Conservation (phyloP, 192 early-diverging fungal genomes). For the Spizellomyces sp. region DNA sequence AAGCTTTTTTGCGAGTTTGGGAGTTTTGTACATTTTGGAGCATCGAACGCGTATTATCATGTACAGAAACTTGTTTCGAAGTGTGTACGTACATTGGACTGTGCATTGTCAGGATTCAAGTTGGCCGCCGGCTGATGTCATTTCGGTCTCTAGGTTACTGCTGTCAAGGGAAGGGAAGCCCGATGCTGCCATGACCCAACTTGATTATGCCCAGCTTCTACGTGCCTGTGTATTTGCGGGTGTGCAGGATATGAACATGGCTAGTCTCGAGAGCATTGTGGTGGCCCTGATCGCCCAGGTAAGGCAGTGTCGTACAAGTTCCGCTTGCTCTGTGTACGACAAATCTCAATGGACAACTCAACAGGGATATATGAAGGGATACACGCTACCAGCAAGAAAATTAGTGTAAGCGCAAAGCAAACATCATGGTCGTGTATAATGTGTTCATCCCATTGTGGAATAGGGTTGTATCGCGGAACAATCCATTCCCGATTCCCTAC, state of each 20-base stretch:
- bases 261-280: conserved; percentile 23
- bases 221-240: conserved; percentile 12
- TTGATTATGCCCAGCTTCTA: conserved; percentile 13
- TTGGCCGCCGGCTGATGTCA: not conserved
- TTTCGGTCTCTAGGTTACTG: too few relatives aligned
- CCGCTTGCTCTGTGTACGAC: too few relatives aligned
- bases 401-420: conserved; percentile 16
- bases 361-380: conserved; percentile 24
- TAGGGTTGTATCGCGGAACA: conserved; percentile 18
- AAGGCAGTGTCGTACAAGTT: too few relatives aligned
- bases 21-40: conserved; percentile 10
- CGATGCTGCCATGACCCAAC: not conserved
- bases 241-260: conserved; percentile 1
- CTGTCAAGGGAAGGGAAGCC: not conserved
- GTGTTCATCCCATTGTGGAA: not conserved
- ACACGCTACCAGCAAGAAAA: conserved; percentile 21
- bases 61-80: conserved; percentile 24
- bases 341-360: too few relatives aligned
- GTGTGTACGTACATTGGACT: conserved; percentile 15
- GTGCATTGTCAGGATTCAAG: too few relatives aligned
- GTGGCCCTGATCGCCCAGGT: conserved; percentile 12
- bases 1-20: conserved; percentile 6
- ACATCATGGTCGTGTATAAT: not conserved
- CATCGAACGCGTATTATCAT: conserved; percentile 1
- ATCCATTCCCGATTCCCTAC: conserved; percentile 22